Evolutionary conservation across 352 stramenopile species (phyloP), one percentile per base, ranked within the genome.

Genomic region (Phytopythium kandeliae): DNA sequence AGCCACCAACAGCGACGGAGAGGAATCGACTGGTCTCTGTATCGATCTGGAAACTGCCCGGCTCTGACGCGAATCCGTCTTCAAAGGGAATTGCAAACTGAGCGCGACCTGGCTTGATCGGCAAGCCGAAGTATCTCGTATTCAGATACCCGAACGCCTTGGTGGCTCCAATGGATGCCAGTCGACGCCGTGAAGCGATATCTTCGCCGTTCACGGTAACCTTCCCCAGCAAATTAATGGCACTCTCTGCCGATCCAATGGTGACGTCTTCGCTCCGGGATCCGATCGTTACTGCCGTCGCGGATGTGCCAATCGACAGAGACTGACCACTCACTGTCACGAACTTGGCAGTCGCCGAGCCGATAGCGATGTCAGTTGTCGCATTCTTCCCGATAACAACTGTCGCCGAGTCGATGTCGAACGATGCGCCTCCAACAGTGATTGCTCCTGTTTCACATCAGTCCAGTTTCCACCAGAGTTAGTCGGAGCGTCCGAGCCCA

Each of bases 191-290:
- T 25, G 57, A 58, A 12, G 59, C 48, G 21, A 82, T 52, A 7
- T 55, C 24, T 47, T 83, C 60, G 8, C 78, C 78, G 52, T 87
- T 89, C 11, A 89, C 26, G 9, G 55, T 81, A 30, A 89, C 54
- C 51, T 73, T 78, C 3, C 78, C 71, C 55, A 44, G 56, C 21
- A 82, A 44, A 41, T 77, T 72, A 19, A 82, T 55, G 34, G 62
- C 51, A 13, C 54, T 60, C 3, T 43, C 24, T 13, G 62, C 47
- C 19, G 70, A 80, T 4, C 70, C 70, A 10, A 80, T 68, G 40
- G 65, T 54, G 16, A 80, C 56, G 25, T 53, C 69, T 12, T 54
- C 33, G 16, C 61, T 69, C 17, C 33, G 54, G 4, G 54, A 55
- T 25, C 70, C 71, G 40, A 81, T 66, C 2, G 63, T 63, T 21